Conservation (phyloP, 768 basidiomycete species). For the Rhizopogon salebrosus region DNA sequence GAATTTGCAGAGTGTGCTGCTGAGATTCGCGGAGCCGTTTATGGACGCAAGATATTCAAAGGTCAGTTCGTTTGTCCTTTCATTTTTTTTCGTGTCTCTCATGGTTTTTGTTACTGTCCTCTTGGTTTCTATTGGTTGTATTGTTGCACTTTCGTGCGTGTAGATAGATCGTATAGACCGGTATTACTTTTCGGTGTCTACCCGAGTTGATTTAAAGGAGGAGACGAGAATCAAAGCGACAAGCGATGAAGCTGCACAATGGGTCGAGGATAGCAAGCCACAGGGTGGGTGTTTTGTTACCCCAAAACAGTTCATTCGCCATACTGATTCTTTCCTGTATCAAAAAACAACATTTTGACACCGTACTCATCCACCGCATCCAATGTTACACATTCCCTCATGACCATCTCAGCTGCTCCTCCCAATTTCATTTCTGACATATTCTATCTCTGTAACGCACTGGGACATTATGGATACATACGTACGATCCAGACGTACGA, state of each 20-base stretch:
- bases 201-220: constrained; percentile 72
- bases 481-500: constrained; percentile 75
- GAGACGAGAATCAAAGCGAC: constrained; percentile 95
- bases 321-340: not conserved
- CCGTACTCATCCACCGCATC: no score
- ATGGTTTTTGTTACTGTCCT: not conserved
- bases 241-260: constrained; percentile 76
- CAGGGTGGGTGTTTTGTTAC: constrained; percentile 30
- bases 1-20: constrained; percentile 78
- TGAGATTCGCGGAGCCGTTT: constrained; percentile 89
- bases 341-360: not conserved
- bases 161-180: constrained; percentile 92
- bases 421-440: constrained; percentile 95
- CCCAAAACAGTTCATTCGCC: not conserved
- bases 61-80: constrained; percentile 33
- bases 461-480: constrained; percentile 85
- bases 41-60: constrained; percentile 90
- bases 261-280: constrained; percentile 51
- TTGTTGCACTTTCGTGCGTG: not conserved
- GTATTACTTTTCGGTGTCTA: constrained; percentile 68
- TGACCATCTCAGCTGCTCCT: constrained; percentile 39
- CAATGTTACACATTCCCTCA: not conserved
- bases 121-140: not conserved
- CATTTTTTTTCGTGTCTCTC: constrained; percentile 1
- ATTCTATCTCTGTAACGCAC: constrained; percentile 84